Percentiles rank a stretch among this genome's conserved stretches.
Conservation (phyloP, 352 stramenopile species). For the Plasmopara viticola region DNA sequence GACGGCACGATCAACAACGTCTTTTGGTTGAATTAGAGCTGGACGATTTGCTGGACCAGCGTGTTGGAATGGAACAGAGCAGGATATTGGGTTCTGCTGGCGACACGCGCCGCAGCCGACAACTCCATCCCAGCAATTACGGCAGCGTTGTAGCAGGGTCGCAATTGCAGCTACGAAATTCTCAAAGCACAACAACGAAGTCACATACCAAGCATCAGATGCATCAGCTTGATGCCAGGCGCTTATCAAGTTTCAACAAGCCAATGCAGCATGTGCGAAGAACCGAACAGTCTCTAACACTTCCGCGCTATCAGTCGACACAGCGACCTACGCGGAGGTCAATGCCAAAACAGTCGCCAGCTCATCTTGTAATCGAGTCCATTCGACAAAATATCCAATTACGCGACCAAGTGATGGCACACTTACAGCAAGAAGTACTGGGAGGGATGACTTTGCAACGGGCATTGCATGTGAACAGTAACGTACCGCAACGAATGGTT, state of each 20-base stretch:
- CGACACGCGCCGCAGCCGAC: constrained; percentile 3
- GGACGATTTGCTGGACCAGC: constrained; percentile 38
- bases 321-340: constrained; percentile 4
- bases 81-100: constrained; percentile 3
- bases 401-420: constrained; percentile 36
- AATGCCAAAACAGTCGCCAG: constrained; percentile 8
- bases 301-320: constrained; percentile 3
- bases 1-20: constrained; percentile 31
- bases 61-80: constrained; percentile 6
- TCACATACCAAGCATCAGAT: constrained; percentile 10
- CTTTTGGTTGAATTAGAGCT: constrained; percentile 66
- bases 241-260: constrained; percentile 51
- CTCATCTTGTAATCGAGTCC: constrained; percentile 38
- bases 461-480: constrained; percentile 16
- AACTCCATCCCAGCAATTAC: constrained; percentile 9
- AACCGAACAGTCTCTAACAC: constrained; percentile 18
- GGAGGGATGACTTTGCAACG: constrained; percentile 14
- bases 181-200: constrained; percentile 9
- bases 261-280: constrained; percentile 56
- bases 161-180: constrained; percentile 4
- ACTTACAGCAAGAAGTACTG: constrained; percentile 38
- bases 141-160: constrained; percentile 5
- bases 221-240: constrained; percentile 16
- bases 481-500: constrained; percentile 28
- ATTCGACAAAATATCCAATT: constrained; percentile 44